Evolutionary conservation across 73 alveolate species (phyloP).

Genomic region (Paramecium sexaurelia): DNA sequence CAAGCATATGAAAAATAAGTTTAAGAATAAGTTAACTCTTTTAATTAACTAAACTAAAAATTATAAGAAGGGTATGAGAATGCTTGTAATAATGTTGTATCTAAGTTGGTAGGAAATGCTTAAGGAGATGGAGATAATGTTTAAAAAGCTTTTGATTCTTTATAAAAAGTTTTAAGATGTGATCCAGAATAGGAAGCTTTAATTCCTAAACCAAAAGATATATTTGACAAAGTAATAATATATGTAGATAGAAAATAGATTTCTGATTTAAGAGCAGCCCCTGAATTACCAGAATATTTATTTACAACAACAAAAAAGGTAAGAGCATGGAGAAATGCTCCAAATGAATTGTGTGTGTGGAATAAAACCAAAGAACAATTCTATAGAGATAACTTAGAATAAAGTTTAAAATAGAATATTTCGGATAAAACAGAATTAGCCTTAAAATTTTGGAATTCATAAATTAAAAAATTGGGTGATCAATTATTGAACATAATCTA

Average conservation of each 20-base stretch:
- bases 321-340: constrained; percentile 54
- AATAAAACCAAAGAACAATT: constrained; percentile 14
- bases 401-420: background rate
- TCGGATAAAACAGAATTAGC: background rate
- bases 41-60: background rate
- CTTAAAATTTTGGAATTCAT: constrained; percentile 16
- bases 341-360: background rate
- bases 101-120: background rate
- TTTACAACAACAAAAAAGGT: constrained; percentile 9
- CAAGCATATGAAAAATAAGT: background rate
- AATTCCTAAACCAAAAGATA: constrained; percentile 28
- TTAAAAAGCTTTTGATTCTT: background rate
- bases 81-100: background rate
- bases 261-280: constrained; percentile 14
- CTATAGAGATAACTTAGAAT: background rate
- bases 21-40: background rate
- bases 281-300: constrained; percentile 38
- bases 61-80: background rate
- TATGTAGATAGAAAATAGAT: background rate
- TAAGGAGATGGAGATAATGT: background rate
- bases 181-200: constrained; percentile 47
- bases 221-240: background rate
- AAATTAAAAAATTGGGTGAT: background rate
- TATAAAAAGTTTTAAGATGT: background rate
- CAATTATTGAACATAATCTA: background rate